Conservation (phyloP, 345 rosid genomes). For the Salix caprea region DNA sequence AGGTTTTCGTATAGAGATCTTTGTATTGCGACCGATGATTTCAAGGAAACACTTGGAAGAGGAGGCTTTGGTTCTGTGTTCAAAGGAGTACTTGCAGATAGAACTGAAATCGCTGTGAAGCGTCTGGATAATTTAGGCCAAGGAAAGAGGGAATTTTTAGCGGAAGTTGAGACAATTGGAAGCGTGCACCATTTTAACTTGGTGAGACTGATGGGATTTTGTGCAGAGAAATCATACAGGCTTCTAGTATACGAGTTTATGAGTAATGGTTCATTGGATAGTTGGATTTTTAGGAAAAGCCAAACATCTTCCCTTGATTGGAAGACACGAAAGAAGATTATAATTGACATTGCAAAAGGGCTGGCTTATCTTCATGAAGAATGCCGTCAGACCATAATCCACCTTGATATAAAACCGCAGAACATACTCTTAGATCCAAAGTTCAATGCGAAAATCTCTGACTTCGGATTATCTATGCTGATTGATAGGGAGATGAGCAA, state of each 20-base stretch:
- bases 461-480: slow-evolving; percentile 9
- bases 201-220: slow-evolving; percentile 3
- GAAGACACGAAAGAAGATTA: slow-evolving; percentile 8
- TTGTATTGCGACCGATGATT: slow-evolving; percentile 44
- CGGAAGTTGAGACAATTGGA: slow-evolving; percentile 67
- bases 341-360: slow-evolving; percentile 1
- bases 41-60: slow-evolving; percentile 57
- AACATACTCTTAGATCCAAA: slow-evolving; percentile 5
- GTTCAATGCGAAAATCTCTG: slow-evolving; percentile 15
- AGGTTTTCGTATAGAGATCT: slow-evolving; percentile 61
- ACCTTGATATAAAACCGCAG: slow-evolving; percentile 11
- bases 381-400: slow-evolving; percentile 4
- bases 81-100: slow-evolving; percentile 58
- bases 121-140: slow-evolving; percentile 62
- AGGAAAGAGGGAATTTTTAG: slow-evolving; percentile 58
- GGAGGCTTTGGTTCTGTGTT: slow-evolving; percentile 81
- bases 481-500: slow-evolving; percentile 1
- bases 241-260: slow-evolving; percentile 13
- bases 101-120: slow-evolving; percentile 74
- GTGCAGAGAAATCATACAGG: slow-evolving; percentile 5
- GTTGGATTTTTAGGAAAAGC: slow-evolving; percentile 4
- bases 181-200: slow-evolving; percentile 64
- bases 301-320: not conserved
- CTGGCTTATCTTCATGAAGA: slow-evolving; percentile 12
- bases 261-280: slow-evolving; percentile 16